These are phyloP conservation scores for Phialophora tarda DNA, from an alignment of 2,329 filamentous ascomycete genomes.

Conservation along the genomic window DNA sequence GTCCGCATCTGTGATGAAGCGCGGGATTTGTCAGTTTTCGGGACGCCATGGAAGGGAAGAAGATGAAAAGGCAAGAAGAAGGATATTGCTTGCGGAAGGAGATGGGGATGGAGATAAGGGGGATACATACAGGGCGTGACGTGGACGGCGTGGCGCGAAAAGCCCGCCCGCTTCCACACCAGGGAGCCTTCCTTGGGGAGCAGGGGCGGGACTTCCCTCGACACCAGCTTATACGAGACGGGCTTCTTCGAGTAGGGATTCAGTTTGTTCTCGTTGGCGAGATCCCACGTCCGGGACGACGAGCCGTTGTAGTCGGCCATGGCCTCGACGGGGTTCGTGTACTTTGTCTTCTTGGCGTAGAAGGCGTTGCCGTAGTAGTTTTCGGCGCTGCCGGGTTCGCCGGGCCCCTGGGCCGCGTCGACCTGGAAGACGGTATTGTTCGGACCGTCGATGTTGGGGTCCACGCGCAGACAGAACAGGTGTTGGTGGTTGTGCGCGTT, in stretches of 20 bases:
- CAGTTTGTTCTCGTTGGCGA: conserved; percentile 80
- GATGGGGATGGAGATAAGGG: conserved; percentile 40
- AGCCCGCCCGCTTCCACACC: conserved; percentile 88
- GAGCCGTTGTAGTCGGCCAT: conserved; percentile 80
- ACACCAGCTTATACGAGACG: conserved; percentile 85
- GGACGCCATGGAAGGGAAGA: conserved; percentile 4
- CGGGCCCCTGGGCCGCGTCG: conserved; percentile 73
- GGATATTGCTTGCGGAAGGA: too few species aligned
- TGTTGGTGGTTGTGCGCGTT: conserved; percentile 97
- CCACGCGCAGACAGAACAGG: conserved; percentile 86
- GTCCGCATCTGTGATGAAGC: conserved; percentile 66
- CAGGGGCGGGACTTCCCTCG: conserved; percentile 77
- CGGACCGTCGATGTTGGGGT: conserved; percentile 84
- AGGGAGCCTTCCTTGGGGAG: conserved; percentile 80
- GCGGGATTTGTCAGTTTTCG: conserved; percentile 1
- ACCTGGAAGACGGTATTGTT: conserved; percentile 85
- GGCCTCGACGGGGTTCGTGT: conserved; percentile 70
- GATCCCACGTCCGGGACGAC: conserved; percentile 86
- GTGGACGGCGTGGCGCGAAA: conserved; percentile 83
- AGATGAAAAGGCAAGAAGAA: conserved; percentile 26
- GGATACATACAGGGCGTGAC: conserved; percentile 79
- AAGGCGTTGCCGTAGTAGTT: conserved; percentile 93
- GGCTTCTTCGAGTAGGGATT: conserved; percentile 87
- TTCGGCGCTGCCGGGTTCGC: conserved; percentile 76
- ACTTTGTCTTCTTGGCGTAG: conserved; percentile 81